These are phyloP conservation scores for Corymbia maculata DNA, from an alignment of 345 rosid genomes.

Conservation along the genomic window DNA sequence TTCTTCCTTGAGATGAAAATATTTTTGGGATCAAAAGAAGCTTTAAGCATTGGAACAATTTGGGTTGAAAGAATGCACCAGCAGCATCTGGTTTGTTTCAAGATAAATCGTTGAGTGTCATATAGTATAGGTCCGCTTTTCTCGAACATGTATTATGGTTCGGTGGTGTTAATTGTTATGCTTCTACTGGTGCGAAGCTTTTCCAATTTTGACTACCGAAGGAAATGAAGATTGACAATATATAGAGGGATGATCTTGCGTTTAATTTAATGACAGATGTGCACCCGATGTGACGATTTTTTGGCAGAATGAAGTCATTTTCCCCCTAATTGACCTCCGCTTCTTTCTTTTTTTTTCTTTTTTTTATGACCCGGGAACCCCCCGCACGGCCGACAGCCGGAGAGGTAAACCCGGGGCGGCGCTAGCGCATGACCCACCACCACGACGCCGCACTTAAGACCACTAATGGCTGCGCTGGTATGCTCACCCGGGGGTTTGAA, in stretches of 20 bases:
- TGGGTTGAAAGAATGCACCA: not conserved
- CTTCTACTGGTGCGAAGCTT: not conserved
- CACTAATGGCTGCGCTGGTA: too few species aligned
- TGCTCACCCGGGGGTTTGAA: too few species aligned
- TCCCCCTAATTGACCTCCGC: not conserved
- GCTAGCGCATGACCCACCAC: too few species aligned
- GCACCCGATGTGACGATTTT: not conserved
- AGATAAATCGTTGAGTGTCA: not conserved
- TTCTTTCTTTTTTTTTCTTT: too few species aligned
- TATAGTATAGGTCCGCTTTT: not conserved
- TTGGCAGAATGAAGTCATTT: not conserved
- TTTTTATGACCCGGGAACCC: too few species aligned
- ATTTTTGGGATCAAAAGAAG: not conserved
- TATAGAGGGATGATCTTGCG: not conserved
- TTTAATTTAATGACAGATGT: not conserved
- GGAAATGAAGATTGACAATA: not conserved
- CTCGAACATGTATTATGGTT: not conserved
- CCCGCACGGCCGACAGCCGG: too few species aligned
- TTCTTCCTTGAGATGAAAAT: not conserved
- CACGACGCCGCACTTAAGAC: too few species aligned
- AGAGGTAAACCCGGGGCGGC: too few species aligned
- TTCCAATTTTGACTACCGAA: not conserved
- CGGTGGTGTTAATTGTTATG: not conserved
- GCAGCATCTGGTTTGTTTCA: not conserved
- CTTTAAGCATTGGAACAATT: not conserved